Evolutionary conservation across 1,139 yeast species (phyloP).

Genomic region (Geotrichum restrictum): DNA sequence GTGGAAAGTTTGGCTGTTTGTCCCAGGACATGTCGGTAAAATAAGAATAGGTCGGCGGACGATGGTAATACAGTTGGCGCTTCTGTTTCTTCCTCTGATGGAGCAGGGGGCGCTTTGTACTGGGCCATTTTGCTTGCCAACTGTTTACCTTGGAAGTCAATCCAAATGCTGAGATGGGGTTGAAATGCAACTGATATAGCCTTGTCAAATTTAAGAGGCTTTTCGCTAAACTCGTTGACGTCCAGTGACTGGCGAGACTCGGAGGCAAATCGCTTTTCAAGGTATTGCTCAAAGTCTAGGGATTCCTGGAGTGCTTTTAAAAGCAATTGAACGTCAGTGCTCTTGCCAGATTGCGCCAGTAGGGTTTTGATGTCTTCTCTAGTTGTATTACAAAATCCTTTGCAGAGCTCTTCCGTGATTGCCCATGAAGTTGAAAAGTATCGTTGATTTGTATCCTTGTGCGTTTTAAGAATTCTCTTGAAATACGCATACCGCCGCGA

Average conservation of each 20-base stretch:
- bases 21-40: constrained; percentile 64
- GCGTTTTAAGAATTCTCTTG: constrained; percentile 61
- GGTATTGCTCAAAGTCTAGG: constrained; percentile 70
- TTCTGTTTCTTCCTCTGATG: constrained; percentile 41
- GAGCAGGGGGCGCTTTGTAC: constrained; percentile 32
- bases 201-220: constrained; percentile 37
- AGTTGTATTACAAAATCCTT: constrained; percentile 65
- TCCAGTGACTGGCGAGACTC: constrained; percentile 23
- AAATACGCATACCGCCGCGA: constrained; percentile 77
- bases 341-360: constrained; percentile 38
- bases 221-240: constrained; percentile 20
- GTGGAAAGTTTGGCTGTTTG: constrained; percentile 74
- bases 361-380: constrained; percentile 57
- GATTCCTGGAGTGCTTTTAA: constrained; percentile 60
- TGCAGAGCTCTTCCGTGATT: constrained; percentile 57
- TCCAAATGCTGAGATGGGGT: constrained; percentile 81
- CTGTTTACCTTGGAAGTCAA: constrained; percentile 71
- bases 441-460: constrained; percentile 49
- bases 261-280: constrained; percentile 54
- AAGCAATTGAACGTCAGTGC: constrained; percentile 54
- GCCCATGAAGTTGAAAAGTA: constrained; percentile 73
- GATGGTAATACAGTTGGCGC: constrained; percentile 68
- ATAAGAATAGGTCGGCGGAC: constrained; percentile 79
- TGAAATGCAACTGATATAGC: constrained; percentile 73
- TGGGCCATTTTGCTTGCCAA: constrained; percentile 56